A percentile compares a stretch with the other conserved stretches of the same genome.
phyloP scores from a whole-genome alignment of 306 rosid genomes.

The Sicyos baderoa region DNA sequence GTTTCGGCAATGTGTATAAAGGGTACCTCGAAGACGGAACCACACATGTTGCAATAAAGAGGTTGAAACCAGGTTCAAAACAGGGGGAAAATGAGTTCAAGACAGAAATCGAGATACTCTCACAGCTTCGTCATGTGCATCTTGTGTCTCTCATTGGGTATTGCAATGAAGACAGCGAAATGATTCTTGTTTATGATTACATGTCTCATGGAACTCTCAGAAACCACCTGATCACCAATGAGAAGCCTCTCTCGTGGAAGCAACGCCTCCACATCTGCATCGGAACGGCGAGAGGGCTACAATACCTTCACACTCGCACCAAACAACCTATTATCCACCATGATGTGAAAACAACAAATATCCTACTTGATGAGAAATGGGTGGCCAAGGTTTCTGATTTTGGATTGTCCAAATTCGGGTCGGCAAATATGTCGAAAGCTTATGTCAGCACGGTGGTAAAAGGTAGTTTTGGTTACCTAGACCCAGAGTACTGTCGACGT shows the following conservation, averaged over 20 bases:
- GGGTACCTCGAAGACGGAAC: slow-evolving; percentile 19
- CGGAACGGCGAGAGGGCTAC: slow-evolving; percentile 23
- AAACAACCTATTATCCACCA: slow-evolving; percentile 34
- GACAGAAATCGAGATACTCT: slow-evolving; percentile 21
- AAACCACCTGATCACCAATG: slow-evolving; percentile 2
- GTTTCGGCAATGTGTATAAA: slow-evolving; percentile 39
- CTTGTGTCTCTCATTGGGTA: background rate
- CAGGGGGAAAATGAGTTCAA: slow-evolving; percentile 34
- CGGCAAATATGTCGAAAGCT: slow-evolving; percentile 12
- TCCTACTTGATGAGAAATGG: slow-evolving; percentile 34
- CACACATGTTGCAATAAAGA: background rate
- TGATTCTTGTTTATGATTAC: no score
- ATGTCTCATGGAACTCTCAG: slow-evolving; percentile 17
- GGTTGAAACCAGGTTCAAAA: slow-evolving; percentile 29
- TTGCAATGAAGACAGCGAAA: slow-evolving; percentile 15
- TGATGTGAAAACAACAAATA: slow-evolving; percentile 35
- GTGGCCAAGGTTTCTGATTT: slow-evolving; percentile 40
- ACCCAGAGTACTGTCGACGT: slow-evolving; percentile 25
- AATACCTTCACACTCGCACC: slow-evolving; percentile 31
- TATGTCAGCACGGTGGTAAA: slow-evolving; percentile 28
- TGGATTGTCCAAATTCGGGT: slow-evolving; percentile 29
- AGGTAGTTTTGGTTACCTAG: slow-evolving; percentile 25
- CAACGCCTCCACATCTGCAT: slow-evolving; percentile 15
- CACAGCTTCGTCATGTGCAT: background rate
- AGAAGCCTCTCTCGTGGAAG: slow-evolving; percentile 15